Conservation (phyloP, 306 rosid genomes). For the Lathyrus aphaca region DNA sequence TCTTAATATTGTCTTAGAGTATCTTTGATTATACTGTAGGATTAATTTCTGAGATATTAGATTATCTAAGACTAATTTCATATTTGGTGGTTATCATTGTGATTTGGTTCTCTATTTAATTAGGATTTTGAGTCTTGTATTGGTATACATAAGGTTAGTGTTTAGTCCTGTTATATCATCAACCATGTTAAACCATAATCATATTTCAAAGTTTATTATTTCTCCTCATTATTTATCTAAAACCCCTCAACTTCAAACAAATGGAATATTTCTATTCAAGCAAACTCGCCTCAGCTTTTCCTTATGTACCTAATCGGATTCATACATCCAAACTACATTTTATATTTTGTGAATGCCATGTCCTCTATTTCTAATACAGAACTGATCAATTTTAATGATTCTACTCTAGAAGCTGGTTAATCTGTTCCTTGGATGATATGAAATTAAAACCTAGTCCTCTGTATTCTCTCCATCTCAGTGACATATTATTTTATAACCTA, state of each 20-base stretch:
- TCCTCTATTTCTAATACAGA: not conserved
- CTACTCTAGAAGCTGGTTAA: not conserved
- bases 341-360: not conserved
- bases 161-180: not conserved
- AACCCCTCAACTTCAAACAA: not conserved
- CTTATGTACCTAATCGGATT: no score
- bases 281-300: no score
- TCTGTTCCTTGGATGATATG: not conserved
- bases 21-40: not conserved
- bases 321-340: not conserved
- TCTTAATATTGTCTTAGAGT: not conserved
- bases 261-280: no score
- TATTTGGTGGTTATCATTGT: not conserved
- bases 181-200: not conserved
- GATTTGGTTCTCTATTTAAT: not conserved
- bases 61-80: not conserved
- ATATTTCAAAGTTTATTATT: not conserved
- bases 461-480: no score
- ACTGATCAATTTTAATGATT: not conserved
- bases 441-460: no score
- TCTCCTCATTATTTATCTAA: conserved; percentile 3
- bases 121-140: not conserved
- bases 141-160: not conserved
- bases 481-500: no score
- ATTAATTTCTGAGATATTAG: not conserved